Evolutionary conservation across 2,329 filamentous ascomycete species (phyloP).

Genomic region (Colletotrichum lupini): DNA sequence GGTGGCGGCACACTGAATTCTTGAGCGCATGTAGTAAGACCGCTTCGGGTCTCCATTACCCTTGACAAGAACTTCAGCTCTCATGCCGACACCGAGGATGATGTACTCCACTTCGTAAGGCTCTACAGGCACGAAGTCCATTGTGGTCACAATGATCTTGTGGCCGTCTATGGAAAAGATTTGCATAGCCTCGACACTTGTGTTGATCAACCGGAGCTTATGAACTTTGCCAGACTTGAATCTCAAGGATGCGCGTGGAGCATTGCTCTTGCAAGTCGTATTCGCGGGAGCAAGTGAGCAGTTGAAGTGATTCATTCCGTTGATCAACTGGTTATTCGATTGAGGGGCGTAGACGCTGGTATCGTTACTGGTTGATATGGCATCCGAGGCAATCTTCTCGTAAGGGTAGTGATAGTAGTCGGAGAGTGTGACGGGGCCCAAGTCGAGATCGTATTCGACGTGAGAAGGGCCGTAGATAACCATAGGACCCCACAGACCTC

Average conservation of each 20-base stretch:
- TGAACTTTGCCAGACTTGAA: conserved; percentile 31
- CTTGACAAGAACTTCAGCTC: conserved; percentile 29
- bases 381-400: conserved; percentile 56
- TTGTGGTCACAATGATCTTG: conserved; percentile 14
- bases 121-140: conserved; percentile 28
- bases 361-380: conserved; percentile 55
- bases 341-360: conserved; percentile 51
- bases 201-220: conserved; percentile 31
- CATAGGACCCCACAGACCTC: conserved; percentile 69
- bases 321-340: conserved; percentile 56
- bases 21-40: conserved; percentile 23
- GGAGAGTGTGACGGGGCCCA: conserved; percentile 65
- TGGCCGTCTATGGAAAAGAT: conserved; percentile 31
- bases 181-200: conserved; percentile 30
- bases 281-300: conserved; percentile 60
- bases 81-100: conserved; percentile 16
- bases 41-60: conserved; percentile 8
- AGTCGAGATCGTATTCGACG: conserved; percentile 66
- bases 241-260: conserved; percentile 1
- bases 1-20: conserved; percentile 13
- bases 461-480: conserved; percentile 66
- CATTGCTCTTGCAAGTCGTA: conserved; percentile 10
- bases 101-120: conserved; percentile 29
- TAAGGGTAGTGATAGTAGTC: conserved; percentile 68
- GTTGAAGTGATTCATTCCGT: conserved; percentile 53